Percentiles rank a stretch among this genome's conserved stretches.
Evolutionary conservation across 805 yeast genomes (phyloP).

Genomic region (Kodamaea kaohsiungensis): DNA sequence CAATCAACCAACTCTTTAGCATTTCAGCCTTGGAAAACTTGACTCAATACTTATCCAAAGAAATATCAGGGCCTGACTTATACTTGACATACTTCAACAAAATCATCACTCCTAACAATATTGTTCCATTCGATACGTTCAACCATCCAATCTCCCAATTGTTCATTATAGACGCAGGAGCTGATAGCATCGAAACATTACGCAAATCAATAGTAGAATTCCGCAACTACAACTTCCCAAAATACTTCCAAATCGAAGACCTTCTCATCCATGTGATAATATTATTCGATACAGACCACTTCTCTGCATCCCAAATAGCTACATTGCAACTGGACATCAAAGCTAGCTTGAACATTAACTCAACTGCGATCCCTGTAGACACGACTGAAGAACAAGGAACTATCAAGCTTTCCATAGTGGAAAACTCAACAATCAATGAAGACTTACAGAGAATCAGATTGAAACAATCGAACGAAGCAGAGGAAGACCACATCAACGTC

Average conservation of each 20-base stretch:
- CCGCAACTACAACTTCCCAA: slow-evolving; percentile 55
- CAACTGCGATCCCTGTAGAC: slow-evolving; percentile 22
- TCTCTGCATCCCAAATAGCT: slow-evolving; percentile 29
- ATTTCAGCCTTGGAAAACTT: slow-evolving; percentile 38
- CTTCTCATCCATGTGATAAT: slow-evolving; percentile 47
- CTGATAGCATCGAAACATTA: slow-evolving; percentile 56
- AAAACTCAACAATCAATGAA: slow-evolving; percentile 50
- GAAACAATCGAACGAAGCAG: slow-evolving; percentile 15
- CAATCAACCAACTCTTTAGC: slow-evolving; percentile 32
- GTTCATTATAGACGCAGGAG: slow-evolving; percentile 56
- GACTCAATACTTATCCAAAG: slow-evolving; percentile 18
- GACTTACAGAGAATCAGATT: slow-evolving; percentile 43
- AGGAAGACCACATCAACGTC: slow-evolving; percentile 18
- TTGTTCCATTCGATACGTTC: slow-evolving; percentile 81
- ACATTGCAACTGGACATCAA: slow-evolving; percentile 30
- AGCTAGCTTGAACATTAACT: slow-evolving; percentile 25
- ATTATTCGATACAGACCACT: slow-evolving; percentile 26
- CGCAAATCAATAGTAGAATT: slow-evolving; percentile 53
- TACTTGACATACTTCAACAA: slow-evolving; percentile 61
- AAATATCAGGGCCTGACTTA: slow-evolving; percentile 28
- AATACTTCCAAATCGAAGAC: slow-evolving; percentile 66
- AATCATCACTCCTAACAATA: slow-evolving; percentile 55
- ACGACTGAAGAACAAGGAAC: slow-evolving; percentile 12
- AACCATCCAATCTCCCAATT: slow-evolving; percentile 83
- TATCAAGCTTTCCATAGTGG: slow-evolving; percentile 15